Percentiles rank a stretch among this genome's conserved stretches.
phyloP scores from a whole-genome alignment of 2,329 filamentous ascomycete genomes.

The Cladosporium cucumerinum region DNA sequence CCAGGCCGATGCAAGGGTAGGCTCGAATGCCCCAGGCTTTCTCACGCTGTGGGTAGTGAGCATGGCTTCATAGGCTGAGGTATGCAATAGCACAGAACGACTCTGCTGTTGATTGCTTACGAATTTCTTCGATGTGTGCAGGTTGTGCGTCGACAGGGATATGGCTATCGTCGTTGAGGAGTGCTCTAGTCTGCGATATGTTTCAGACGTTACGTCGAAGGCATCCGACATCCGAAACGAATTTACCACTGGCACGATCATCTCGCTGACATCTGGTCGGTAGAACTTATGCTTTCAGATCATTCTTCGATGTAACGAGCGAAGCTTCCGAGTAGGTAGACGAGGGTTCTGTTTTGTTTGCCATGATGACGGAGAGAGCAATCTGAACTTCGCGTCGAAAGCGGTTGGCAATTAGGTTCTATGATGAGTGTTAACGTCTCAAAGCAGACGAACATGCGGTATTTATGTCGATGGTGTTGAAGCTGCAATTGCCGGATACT shows the following conservation, averaged over 20 bases:
- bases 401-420: not conserved
- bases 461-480: not conserved
- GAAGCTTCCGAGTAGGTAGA: constrained; percentile 14
- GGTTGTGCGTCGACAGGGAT: constrained; percentile 30
- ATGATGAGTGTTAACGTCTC: not conserved
- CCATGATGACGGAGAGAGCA: not conserved
- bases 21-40: constrained; percentile 25
- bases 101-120: constrained; percentile 24
- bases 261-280: constrained; percentile 6
- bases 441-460: not conserved
- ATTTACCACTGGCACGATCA: constrained; percentile 23
- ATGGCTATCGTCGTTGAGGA: constrained; percentile 39
- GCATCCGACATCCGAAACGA: not conserved
- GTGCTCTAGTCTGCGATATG: constrained; percentile 25
- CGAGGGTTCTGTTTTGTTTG: not conserved
- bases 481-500: not conserved
- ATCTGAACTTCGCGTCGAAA: not conserved
- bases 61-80: not conserved
- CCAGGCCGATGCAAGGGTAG: constrained; percentile 28
- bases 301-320: constrained; percentile 3
- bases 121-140: constrained; percentile 35
- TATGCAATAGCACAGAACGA: not conserved
- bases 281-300: constrained; percentile 13
- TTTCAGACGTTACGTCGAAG: not conserved
- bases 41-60: constrained; percentile 19